Evolutionary conservation across 2,329 filamentous ascomycete genomes (phyloP).

Genomic region (Fusarium sp.): DNA sequence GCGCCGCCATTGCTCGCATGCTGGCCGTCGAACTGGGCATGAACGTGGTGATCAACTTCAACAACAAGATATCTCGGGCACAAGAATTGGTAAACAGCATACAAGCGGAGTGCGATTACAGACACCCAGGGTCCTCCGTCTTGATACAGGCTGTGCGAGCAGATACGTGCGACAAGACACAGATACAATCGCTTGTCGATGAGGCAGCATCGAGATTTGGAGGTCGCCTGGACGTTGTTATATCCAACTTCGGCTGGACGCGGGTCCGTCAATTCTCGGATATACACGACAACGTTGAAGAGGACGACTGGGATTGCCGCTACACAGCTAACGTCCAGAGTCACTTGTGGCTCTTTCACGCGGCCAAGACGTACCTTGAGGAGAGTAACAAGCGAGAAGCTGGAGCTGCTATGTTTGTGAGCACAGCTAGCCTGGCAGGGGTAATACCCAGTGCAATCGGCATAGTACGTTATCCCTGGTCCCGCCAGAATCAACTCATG

Average conservation of each 20-base stretch:
- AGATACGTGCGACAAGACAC: conserved; percentile 61
- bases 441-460: conserved; percentile 72
- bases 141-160: conserved; percentile 53
- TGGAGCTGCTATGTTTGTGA: conserved; percentile 66
- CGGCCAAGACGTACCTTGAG: conserved; percentile 52
- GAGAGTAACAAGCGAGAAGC: conserved; percentile 64
- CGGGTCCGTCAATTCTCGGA: conserved; percentile 56
- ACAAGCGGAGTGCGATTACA: conserved; percentile 39
- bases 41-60: conserved; percentile 80
- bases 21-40: conserved; percentile 73
- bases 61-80: conserved; percentile 69
- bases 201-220: conserved; percentile 69
- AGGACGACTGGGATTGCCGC: conserved; percentile 69
- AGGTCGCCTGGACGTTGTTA: conserved; percentile 74
- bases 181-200: conserved; percentile 59
- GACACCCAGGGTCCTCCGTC: conserved; percentile 36
- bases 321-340: conserved; percentile 73
- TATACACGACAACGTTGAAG: conserved; percentile 64
- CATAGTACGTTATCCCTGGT: conserved; percentile 53
- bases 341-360: conserved; percentile 69
- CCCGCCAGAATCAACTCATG: too few species aligned
- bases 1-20: conserved; percentile 72
- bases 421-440: conserved; percentile 72
- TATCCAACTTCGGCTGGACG: conserved; percentile 77
- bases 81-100: conserved; percentile 67